phyloP scores from a whole-genome alignment of 768 basidiomycete genomes.

The Candolleomyces efflorescens region DNA sequence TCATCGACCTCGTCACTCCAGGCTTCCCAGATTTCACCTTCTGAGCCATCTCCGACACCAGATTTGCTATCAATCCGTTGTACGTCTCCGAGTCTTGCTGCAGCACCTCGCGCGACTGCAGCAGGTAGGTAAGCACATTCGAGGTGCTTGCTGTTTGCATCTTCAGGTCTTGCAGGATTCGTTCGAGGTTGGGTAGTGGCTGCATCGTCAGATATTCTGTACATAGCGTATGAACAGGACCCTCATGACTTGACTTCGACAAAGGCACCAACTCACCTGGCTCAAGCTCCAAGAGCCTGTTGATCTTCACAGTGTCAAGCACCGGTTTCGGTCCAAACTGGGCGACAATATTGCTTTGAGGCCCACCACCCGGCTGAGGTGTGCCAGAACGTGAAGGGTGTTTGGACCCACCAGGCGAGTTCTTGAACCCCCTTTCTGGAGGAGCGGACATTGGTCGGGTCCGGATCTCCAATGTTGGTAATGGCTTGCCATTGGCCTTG shows the following conservation, averaged over 20 bases:
- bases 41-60: constrained; percentile 83
- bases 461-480: constrained; percentile 79
- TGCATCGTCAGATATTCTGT: constrained; percentile 70
- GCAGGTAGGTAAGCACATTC: constrained; percentile 68
- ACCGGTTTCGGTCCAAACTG: constrained; percentile 76
- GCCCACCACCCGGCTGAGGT: constrained; percentile 33
- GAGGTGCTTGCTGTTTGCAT: constrained; percentile 74
- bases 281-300: constrained; percentile 60
- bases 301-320: constrained; percentile 62
- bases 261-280: constrained; percentile 44
- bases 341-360: constrained; percentile 26
- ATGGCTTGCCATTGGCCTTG: constrained; percentile 53
- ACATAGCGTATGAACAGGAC: neutral
- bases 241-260: neutral
- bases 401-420: constrained; percentile 23
- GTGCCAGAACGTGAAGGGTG: constrained; percentile 52
- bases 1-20: constrained; percentile 17
- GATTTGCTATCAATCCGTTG: constrained; percentile 85
- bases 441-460: constrained; percentile 82
- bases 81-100: constrained; percentile 89
- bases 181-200: constrained; percentile 63
- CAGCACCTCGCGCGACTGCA: constrained; percentile 76
- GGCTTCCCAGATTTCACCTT: constrained; percentile 70
- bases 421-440: constrained; percentile 51
- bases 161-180: constrained; percentile 63